Evolutionary conservation across 1,284 basidiomycete genomes (phyloP), one percentile per base, ranked within the genome.

Genomic region (Trichosporon sp.): DNA sequence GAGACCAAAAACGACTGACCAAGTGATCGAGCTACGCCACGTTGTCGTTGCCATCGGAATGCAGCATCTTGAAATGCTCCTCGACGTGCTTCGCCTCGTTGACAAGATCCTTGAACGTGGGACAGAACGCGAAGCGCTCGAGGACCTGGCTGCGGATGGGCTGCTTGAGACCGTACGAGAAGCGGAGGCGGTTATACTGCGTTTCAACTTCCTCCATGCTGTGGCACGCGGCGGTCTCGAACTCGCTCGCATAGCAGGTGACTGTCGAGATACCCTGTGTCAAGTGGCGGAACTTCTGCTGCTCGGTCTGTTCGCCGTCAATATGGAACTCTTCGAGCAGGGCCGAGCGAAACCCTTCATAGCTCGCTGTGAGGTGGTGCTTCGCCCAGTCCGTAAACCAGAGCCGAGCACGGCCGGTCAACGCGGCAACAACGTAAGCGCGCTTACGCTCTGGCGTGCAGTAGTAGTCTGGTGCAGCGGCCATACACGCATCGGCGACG

Each of bases 401-500:
- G 8, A 61, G 56, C 12, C 56, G 10, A 5, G 56, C 56, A 21
- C 56, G 56, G 12, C 56, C 31, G 16, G 56, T 16, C 1, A 61
- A 11, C 12, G 56, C 56, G 2, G 56, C 56, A 5, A 21, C 56
- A 1, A 61, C 26, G 31, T 61, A 61, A 1, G 56, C 56, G 16
- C 56, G 56, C 56, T 61, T 61, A 21, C 56, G 56, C 32, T 61
- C 56, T 2, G 56, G 56, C 6, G 56, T 32, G 56, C 56, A 61
- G 56, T 61, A 61, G 56, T 61, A 61, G 31, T 61, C 56, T 11
- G 56, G 56, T 5, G 56, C 56, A 1, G 56, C 56, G 32, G 56
- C 56, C 56, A 61, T 61, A 31, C 56, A 35, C 14, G 56, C 19
- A 6, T 61, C 56, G 31, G 56, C 56, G 12, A 61, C 16, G 56